Conservation (phyloP, 805 yeast genomes). For the Jamesozyma gamospora region DNA sequence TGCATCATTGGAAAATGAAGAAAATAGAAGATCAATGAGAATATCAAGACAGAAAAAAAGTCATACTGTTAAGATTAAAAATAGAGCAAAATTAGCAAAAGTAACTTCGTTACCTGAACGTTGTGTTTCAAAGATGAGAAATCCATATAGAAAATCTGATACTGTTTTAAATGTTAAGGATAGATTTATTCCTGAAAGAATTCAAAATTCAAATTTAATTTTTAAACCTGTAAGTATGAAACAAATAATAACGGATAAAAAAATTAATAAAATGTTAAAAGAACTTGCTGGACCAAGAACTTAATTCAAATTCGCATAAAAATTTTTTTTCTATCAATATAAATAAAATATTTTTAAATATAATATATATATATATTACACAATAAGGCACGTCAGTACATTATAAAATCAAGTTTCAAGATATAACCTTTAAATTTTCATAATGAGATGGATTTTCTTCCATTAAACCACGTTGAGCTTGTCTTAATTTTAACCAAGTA, state of each 20-base stretch:
- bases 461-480: slow-evolving; percentile 49
- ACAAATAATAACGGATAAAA: not conserved
- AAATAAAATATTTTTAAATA: not conserved
- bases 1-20: not conserved
- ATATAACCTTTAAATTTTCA: slow-evolving; percentile 5
- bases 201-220: not conserved
- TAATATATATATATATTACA: too few species aligned
- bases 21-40: not conserved
- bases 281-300: too few species aligned
- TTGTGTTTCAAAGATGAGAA: not conserved
- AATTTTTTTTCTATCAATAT: too few species aligned
- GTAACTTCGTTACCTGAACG: slow-evolving; percentile 2
- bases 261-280: not conserved
- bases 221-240: not conserved
- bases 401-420: too few species aligned
- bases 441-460: slow-evolving; percentile 35
- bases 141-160: slow-evolving; percentile 5
- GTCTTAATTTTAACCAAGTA: slow-evolving; percentile 58
- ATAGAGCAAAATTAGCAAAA: not conserved
- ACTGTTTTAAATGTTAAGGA: not conserved
- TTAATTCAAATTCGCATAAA: too few species aligned
- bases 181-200: slow-evolving; percentile 2
- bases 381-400: too few species aligned
- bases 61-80: not conserved
- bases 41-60: not conserved